phyloP scores from a whole-genome alignment of 768 basidiomycete species.

The Leccinum subgranulosum region DNA sequence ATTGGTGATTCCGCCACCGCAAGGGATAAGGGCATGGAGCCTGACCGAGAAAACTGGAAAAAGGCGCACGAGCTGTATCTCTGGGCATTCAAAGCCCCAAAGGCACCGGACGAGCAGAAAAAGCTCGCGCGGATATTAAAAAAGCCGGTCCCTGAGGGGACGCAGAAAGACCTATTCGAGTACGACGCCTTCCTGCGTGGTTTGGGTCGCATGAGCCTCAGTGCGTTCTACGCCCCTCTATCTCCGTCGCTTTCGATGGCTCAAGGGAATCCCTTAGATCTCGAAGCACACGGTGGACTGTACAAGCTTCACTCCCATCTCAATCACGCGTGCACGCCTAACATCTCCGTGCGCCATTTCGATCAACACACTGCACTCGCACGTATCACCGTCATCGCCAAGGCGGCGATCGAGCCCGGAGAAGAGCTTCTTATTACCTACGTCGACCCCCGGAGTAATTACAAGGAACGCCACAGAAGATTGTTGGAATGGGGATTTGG shows the following conservation, averaged over 20 bases:
- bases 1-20: not conserved
- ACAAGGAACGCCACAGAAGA: conserved; percentile 45
- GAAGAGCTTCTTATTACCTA: conserved; percentile 80
- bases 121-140: conserved; percentile 57
- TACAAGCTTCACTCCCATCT: conserved; percentile 85
- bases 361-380: conserved; percentile 66
- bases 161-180: conserved; percentile 61
- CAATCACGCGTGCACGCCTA: conserved; percentile 83
- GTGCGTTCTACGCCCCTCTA: conserved; percentile 26
- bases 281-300: conserved; percentile 84
- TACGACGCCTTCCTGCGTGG: conserved; percentile 75
- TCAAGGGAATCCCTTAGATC: conserved; percentile 40
- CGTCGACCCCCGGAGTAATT: conserved; percentile 54
- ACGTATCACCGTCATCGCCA: conserved; percentile 74
- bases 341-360: conserved; percentile 73
- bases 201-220: conserved; percentile 72
- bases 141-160: conserved; percentile 40
- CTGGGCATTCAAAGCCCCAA: conserved; percentile 62
- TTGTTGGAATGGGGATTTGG: conserved; percentile 76
- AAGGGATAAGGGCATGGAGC: conserved; percentile 43
- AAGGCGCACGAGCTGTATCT: conserved; percentile 56
- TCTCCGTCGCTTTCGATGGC: not conserved
- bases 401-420: conserved; percentile 56
- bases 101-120: conserved; percentile 47
- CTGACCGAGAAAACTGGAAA: conserved; percentile 66